Evolutionary conservation across 257 asterid species (phyloP).

Genomic region (Ilex asprella): DNA sequence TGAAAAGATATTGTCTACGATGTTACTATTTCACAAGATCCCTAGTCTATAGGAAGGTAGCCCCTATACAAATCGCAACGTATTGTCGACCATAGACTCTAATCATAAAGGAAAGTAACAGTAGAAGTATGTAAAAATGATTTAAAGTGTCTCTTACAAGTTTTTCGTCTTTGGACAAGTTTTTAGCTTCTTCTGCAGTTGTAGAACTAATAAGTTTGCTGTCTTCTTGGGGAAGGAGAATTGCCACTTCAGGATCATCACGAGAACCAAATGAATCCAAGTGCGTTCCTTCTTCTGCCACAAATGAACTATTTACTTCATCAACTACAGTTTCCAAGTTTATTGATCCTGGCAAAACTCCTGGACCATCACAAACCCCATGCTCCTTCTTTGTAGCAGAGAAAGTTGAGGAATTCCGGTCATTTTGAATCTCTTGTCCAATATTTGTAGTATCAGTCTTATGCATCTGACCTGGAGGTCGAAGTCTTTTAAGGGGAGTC

Average conservation of each 20-base stretch:
- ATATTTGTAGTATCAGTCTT: slow-evolving; percentile 23
- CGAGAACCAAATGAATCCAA: slow-evolving; percentile 26
- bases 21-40: no score
- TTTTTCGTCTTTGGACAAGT: slow-evolving; percentile 34
- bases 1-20: no score
- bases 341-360: slow-evolving; percentile 23
- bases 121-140: no score
- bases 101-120: no score
- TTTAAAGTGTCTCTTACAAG: slow-evolving; percentile 41
- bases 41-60: no score
- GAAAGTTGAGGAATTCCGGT: slow-evolving; percentile 15
- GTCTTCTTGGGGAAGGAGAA: slow-evolving; percentile 21
- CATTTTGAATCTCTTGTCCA: slow-evolving; percentile 20
- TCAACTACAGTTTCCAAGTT: slow-evolving; percentile 17
- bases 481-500: slow-evolving; percentile 20
- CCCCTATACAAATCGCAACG: no score
- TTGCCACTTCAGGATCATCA: slow-evolving; percentile 29
- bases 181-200: slow-evolving; percentile 18
- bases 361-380: slow-evolving; percentile 15
- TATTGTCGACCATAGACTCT: no score
- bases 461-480: slow-evolving; percentile 19
- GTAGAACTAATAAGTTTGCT: slow-evolving; percentile 18
- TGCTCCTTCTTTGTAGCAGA: slow-evolving; percentile 20
- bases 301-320: slow-evolving; percentile 22
- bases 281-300: slow-evolving; percentile 27